Percentiles rank a stretch among this genome's conserved stretches.
Conservation (phyloP, 78 protist species). For the Dictyostelium discoideum region DNA sequence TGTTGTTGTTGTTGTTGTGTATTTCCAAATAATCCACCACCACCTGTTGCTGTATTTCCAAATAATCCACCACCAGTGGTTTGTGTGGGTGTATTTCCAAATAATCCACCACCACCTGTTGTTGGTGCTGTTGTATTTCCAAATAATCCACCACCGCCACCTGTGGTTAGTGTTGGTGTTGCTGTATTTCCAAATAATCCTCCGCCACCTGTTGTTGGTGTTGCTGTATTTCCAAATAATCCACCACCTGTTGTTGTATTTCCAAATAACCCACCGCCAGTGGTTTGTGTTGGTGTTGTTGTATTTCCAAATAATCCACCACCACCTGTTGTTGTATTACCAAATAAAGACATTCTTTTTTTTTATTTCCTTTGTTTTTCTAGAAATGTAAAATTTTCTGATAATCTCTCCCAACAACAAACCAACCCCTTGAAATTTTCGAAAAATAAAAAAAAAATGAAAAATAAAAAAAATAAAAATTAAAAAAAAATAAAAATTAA, state of each 20-base stretch:
- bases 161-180: neutral
- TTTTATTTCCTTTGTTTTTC: neutral
- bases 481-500: too few species aligned
- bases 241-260: conserved; percentile 20
- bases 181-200: conserved; percentile 20
- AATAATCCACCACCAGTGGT: neutral
- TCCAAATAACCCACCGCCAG: neutral
- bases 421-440: neutral
- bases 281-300: neutral
- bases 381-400: neutral
- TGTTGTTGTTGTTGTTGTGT: too few species aligned
- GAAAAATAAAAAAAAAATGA: neutral
- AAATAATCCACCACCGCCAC: too few species aligned
- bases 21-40: too few species aligned
- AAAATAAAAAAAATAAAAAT: too few species aligned
- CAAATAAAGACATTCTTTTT: neutral
- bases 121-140: neutral
- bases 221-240: conserved; percentile 30
- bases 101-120: neutral
- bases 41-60: conserved; percentile 26
- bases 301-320: conserved; percentile 5
- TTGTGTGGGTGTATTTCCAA: conserved; percentile 29
- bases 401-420: too few species aligned
- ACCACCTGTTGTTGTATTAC: neutral
- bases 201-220: neutral